Percentiles rank a stretch among this genome's conserved stretches.
phyloP scores from a whole-genome alignment of 176 grass and related monocot genomes.

The Avena eriantha region DNA sequence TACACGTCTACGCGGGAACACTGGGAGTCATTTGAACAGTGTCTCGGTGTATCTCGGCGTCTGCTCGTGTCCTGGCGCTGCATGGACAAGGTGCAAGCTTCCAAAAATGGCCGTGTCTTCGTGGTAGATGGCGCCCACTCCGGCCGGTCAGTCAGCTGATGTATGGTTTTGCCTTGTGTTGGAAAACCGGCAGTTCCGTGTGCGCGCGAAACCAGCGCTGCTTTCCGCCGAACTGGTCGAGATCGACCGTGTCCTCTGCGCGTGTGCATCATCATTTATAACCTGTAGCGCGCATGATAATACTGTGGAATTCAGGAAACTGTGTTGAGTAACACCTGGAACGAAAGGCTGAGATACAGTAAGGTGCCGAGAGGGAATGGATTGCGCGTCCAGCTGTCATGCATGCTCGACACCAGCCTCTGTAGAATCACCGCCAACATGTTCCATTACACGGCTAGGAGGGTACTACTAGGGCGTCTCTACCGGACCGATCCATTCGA shows the following conservation, averaged over 20 bases:
- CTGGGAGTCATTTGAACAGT: neutral
- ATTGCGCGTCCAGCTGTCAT: neutral
- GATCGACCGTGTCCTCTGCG: neutral
- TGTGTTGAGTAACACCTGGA: neutral
- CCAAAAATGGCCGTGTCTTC: neutral
- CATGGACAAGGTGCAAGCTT: neutral
- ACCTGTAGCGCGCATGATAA: neutral
- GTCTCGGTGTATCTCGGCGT: neutral
- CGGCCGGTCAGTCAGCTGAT: neutral
- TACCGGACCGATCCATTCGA: no score
- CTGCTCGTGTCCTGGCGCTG: neutral
- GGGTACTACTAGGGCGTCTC: no score
- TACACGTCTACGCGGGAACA: neutral
- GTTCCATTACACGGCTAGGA: no score
- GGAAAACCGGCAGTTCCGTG: neutral
- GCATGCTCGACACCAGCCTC: neutral
- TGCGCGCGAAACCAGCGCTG: no score
- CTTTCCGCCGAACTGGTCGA: neutral
- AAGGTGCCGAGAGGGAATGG: neutral
- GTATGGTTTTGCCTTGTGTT: neutral
- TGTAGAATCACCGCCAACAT: no score
- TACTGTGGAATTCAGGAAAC: neutral
- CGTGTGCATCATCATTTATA: neutral
- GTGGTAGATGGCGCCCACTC: neutral
- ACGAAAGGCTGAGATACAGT: neutral